Evolutionary conservation across 208 protist species (phyloP), one percentile per base, ranked within the genome.

Genomic region (Trypanosoma theileri): DNA sequence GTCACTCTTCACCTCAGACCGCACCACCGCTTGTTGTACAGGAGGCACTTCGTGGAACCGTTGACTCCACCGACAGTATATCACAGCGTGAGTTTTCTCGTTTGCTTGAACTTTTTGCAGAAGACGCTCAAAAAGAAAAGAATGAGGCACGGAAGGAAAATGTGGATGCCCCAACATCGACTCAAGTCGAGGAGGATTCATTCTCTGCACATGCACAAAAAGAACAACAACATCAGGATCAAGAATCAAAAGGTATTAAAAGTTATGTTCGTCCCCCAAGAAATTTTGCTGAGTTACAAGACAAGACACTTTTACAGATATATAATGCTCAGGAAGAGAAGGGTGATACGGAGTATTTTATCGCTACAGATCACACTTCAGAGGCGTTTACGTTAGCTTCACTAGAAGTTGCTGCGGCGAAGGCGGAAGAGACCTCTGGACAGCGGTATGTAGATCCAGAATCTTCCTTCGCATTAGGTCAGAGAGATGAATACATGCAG

Each of bases 341-440:
- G 6, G 54, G 42, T 53, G 67, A 66, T 40, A 64, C 21, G 17
- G 56, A 51, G 0, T 80, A 77, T 45, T 95, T 95, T 55, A 79
- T 95, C 11, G 86, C 86, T 0, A 70, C 84, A 16, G 80, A 95
- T 16, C 79, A 95, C 61, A 75, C 79, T 53, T 69, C 79, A 1
- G 76, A 80, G 45, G 89, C 89, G 13, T 91, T 95, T 56, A 77
- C 86, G 19, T 51, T 88, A 0, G 86, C 86, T 14, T 65, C 79
- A 19, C 21, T 70, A 14, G 67, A 69, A 31, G 59, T 35, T 35
- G 28, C 28, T 35, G 28, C 28, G 1, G 28, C 28, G 28, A 35
- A 35, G 28, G 28, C 4, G 1, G 28, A 35, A 35, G 28, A 35
- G 6, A 8, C 28, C 28, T 35, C 28, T 35, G 28, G 28, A 35